Evolutionary conservation across 345 rosid genomes (phyloP).

Genomic region (Diplotaxis tenuifolia): DNA sequence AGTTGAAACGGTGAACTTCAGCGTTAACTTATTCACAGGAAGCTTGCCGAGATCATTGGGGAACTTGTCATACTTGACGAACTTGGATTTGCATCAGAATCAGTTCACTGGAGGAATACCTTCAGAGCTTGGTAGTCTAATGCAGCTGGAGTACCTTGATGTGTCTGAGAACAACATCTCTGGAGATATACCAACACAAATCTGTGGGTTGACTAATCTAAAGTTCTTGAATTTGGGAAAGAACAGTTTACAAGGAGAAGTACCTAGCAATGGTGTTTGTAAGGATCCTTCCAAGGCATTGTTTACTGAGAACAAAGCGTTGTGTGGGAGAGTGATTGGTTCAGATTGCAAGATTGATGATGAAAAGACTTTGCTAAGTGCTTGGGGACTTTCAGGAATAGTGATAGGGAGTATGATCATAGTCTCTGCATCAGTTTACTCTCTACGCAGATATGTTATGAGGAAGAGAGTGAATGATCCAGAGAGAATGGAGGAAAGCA

Average conservation of each 20-base stretch:
- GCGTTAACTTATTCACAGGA: constrained; percentile 55
- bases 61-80: constrained; percentile 60
- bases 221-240: constrained; percentile 49
- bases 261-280: constrained; percentile 62
- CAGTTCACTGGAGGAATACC: constrained; percentile 65
- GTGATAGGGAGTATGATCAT: constrained; percentile 45
- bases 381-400: constrained; percentile 53
- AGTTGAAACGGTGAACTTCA: constrained; percentile 63
- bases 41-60: constrained; percentile 59
- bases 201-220: constrained; percentile 54
- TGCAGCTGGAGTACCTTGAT: constrained; percentile 66
- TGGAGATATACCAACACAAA: constrained; percentile 57
- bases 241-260: constrained; percentile 60
- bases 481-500: constrained; percentile 54
- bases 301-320: constrained; percentile 58
- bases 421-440: constrained; percentile 37
- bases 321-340: constrained; percentile 53
- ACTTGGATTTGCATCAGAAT: constrained; percentile 63
- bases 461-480: constrained; percentile 40
- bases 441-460: constrained; percentile 44
- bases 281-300: constrained; percentile 45
- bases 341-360: constrained; percentile 48
- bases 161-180: constrained; percentile 57
- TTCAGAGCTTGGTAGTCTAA: constrained; percentile 51
- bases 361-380: constrained; percentile 37